Evolutionary conservation across 768 basidiomycete species (phyloP), one percentile per base, ranked within the genome.

Genomic region (Pholiota microspora): DNA sequence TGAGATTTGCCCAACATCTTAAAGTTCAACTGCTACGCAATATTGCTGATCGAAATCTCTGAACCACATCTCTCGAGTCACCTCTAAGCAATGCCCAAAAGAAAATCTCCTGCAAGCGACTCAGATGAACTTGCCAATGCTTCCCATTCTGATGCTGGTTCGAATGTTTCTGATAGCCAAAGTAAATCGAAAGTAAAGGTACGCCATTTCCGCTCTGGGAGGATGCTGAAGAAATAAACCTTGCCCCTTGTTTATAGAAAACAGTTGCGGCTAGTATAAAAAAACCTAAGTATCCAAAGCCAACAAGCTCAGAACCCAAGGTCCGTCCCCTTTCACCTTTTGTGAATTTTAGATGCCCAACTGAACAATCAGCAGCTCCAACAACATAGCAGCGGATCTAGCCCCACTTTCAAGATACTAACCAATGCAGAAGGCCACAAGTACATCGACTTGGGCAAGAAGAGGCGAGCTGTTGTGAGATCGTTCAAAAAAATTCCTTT

Each of bases 361-460:
- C 25, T n/a, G 24, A 28, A 2, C 23, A 47, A 47, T n/a, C n/a
- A n/a, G n/a, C n/a, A n/a, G n/a, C n/a, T n/a, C n/a, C n/a, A n/a
- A n/a, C n/a, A n/a, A n/a, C n/a, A n/a, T n/a, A n/a, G n/a, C n/a
- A n/a, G n/a, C n/a, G n/a, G n/a, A n/a, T n/a, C n/a, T n/a, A n/a
- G n/a, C n/a, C n/a, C 4, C 40, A 50, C 40, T 25, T 38, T 40
- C 24, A 68, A 71, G 16, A 69, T 72, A 12, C 63, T 66, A 25
- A 64, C 49, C 50, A 75, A 62, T 24, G 52, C 59, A 15, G 70
- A 76, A 51, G 72, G 78, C 16, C 78, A 82, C 8, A 78, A 78
- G n/a, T 91, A 81, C 56, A 64, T 90, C 36, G 83, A 88, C 28
- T 63, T 91, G 12, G 88, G 89, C 3, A 89, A 86, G 70, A 88